Conservation (phyloP, 371 early-diverging fungal genomes). For the Mortierella sp. region DNA sequence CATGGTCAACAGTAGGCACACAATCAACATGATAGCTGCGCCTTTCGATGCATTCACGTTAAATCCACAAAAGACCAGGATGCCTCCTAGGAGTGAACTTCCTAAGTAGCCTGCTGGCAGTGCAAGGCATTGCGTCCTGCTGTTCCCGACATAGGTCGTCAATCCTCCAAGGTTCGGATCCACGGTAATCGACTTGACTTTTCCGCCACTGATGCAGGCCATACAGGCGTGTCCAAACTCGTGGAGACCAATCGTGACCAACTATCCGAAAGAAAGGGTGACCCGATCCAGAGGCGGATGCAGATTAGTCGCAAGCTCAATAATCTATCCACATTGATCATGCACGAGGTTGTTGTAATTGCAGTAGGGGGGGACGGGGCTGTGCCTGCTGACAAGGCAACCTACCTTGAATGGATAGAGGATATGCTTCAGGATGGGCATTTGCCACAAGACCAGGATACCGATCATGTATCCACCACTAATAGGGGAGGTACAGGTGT, state of each 20-base stretch:
- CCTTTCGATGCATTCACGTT: constrained; percentile 87
- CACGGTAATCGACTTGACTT: constrained; percentile 90
- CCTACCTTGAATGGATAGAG: constrained; percentile 92
- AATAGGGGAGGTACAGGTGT: neutral
- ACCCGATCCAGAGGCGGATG: too few species aligned
- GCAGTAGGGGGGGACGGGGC: too few species aligned
- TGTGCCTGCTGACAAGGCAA: neutral
- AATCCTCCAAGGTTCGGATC: constrained; percentile 95
- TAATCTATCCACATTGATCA: too few species aligned
- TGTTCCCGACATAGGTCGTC: constrained; percentile 68
- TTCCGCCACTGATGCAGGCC: constrained; percentile 88
- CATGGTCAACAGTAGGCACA: constrained; percentile 79
- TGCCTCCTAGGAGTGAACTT: constrained; percentile 83
- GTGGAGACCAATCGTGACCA: constrained; percentile 85
- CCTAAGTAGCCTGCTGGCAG: constrained; percentile 86
- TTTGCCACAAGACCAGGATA: constrained; percentile 87
- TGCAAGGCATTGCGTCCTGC: constrained; percentile 79
- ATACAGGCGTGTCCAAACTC: constrained; percentile 86
- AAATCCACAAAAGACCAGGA: constrained; percentile 93
- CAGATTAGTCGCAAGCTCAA: too few species aligned
- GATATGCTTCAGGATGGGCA: constrained; percentile 82
- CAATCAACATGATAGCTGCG: constrained; percentile 80
- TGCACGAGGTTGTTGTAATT: too few species aligned
- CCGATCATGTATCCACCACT: constrained; percentile 73
- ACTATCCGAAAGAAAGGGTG: constrained; percentile 42